These are phyloP conservation scores for Aureobasidium sp. DNA, from an alignment of 2,329 filamentous ascomycete genomes.

Conservation along the genomic window DNA sequence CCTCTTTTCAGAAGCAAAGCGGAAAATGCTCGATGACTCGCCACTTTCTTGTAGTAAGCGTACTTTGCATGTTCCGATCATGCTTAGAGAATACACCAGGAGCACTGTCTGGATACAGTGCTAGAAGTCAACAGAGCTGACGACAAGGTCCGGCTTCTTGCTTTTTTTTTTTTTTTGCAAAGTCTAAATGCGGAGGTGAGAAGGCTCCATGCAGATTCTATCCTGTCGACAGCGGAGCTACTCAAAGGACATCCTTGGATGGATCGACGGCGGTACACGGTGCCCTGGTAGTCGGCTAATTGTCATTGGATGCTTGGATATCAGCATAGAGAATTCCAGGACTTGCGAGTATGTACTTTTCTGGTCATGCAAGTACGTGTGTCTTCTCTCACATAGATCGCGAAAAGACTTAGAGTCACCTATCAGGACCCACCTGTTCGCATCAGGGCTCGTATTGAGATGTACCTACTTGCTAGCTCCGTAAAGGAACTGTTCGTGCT, in stretches of 20 bases:
- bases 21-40: neutral
- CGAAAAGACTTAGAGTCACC: neutral
- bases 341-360: neutral
- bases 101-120: neutral
- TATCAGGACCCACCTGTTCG: conserved; percentile 3
- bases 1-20: neutral
- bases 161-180: neutral
- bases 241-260: neutral
- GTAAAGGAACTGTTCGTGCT: neutral
- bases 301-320: neutral
- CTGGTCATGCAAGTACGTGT: neutral
- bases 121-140: neutral
- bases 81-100: neutral
- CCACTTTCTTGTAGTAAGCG: neutral
- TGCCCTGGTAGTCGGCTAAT: neutral
- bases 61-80: neutral
- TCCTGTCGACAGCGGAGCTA: neutral
- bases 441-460: conserved; percentile 6
- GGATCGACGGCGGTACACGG: neutral
- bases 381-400: neutral
- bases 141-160: neutral
- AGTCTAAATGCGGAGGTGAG: neutral
- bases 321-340: neutral
- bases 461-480: conserved; percentile 2
- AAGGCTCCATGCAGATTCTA: conserved; percentile 8